Conservation (phyloP, 163 green algal genomes). For the Trebouxiophyceae sp. region DNA sequence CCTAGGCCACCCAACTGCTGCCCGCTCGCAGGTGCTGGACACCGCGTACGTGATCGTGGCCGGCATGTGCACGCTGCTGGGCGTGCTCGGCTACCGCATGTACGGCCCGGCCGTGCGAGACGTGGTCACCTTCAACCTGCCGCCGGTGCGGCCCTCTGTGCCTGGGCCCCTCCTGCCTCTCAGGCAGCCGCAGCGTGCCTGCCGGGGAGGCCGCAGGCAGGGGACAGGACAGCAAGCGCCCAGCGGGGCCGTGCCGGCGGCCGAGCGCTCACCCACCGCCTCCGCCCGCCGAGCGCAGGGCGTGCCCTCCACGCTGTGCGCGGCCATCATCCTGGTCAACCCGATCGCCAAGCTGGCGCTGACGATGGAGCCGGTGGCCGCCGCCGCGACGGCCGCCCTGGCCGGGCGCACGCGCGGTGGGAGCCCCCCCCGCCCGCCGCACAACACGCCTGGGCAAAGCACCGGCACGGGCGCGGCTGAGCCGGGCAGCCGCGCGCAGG, state of each 20-base stretch:
- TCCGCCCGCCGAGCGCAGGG: constrained; percentile 9
- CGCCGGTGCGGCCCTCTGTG: constrained; percentile 7
- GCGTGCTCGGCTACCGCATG: constrained; percentile 43
- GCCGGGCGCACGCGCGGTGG: constrained; percentile 5
- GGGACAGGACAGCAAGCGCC: too few relatives aligned
- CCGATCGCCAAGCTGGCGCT: constrained; percentile 61
- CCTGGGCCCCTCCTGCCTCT: too few relatives aligned
- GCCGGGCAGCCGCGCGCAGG: background rate
- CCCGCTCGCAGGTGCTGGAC: constrained; percentile 27
- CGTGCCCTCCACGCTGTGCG: constrained; percentile 29
- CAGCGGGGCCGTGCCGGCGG: too few relatives aligned
- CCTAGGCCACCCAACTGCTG: too few relatives aligned
- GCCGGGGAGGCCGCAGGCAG: too few relatives aligned
- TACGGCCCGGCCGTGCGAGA: constrained; percentile 45
- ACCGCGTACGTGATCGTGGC: constrained; percentile 37
- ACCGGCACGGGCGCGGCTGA: background rate
- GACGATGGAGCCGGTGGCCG: constrained; percentile 50
- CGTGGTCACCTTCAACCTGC: constrained; percentile 51
- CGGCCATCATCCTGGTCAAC: constrained; percentile 45
- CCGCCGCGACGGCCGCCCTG: constrained; percentile 10
- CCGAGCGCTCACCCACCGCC: too few relatives aligned
- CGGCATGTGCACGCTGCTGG: constrained; percentile 39
- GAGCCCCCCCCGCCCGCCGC: background rate
- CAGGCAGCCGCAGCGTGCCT: too few relatives aligned
- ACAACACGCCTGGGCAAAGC: background rate